Evolutionary conservation across 192 early-diverging fungal species (phyloP), one percentile per base, ranked within the genome.

Genomic region (Backusella tuberculispora): DNA sequence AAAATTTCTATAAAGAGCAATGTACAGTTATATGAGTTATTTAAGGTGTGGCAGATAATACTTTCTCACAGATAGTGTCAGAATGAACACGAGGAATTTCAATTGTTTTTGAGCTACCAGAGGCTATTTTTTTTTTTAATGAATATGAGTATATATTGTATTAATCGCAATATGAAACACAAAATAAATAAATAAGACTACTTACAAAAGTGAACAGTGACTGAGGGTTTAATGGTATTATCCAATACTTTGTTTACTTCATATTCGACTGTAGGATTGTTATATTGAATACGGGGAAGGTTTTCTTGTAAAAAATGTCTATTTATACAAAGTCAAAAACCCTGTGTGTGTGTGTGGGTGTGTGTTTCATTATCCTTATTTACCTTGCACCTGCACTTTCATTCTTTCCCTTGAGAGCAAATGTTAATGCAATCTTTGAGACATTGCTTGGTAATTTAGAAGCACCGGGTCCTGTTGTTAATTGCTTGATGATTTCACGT

Each of bases 141-240:
- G 6, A 74, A 66, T 29, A 67, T 50, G 48, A 26, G 43, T 67
- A 24, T 67, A 43, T 41, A 34, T 34, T 34, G 29, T 50, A 47
- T 38, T 9, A 5, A 24, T 34, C 17, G 47, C 17, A 47, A n/a
- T 21, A 72, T 0, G 1, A 48, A n/a, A 26, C 29, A 21, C 26
- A 21, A 65, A 38, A 21, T 12, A 21, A 65, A 38, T 13, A 45
- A 12, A 7, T 13, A 5, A 37, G 53, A n/a, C 14, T 12, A 72
- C 34, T 73, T 84, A 88, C 87, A 84, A 67, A 88, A 87, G 71
- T 85, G 81, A 50, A 88, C 69, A 14, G 81, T 85, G n/a, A 89
- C 65, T 43, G 75, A 69, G 21, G 86, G 88, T 56, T 50, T 78
- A 34, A 83, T 80, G 21, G 76, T 71, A 9, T 80, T 50, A 42